Base-by-base conservation (phyloP, 495 filamentous ascomycete genomes). In the Daldinia bambusicola region DNA sequence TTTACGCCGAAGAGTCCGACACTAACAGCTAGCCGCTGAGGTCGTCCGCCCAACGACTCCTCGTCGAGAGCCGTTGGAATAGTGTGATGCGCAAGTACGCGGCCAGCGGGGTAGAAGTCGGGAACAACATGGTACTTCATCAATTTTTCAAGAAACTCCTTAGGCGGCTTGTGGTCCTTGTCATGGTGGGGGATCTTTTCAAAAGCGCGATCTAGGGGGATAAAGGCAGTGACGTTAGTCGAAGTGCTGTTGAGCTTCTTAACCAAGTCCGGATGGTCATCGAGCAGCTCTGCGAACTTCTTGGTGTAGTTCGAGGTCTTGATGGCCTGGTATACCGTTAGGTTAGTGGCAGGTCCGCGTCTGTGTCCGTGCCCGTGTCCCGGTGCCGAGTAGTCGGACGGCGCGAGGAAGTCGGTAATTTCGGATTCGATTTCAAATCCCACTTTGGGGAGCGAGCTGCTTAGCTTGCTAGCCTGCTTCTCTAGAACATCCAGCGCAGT, bases 261-360 rank as follows among this genome's bases (percentile, higher is more conserved):
- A 38, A 93, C 88, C 16, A 98, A 81, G 30, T 94, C 88, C 6
- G 85, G 80, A 77, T 90, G 87, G 63, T 91, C 83, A 60, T 90
- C 84, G 78, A 97, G 84, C 36, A 95, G 82, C 67, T 89, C 83
- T 20, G 90, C 89, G 45, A 97, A 88, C 76, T 88, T 92, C 37
- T 86, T 89, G 20, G 91, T 93, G 80, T 93, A 87, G 66, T 91
- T 91, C 81, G 84, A 90, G 53, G 86, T 82, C 12, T 83, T 78
- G 77, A 98, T 92, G 26, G 93, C 79, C 67, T 97, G 82, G 79
- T 92, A 97, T 57, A 96, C 83, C 34, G 92, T 96, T 38, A 70
- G 22, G 75, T 94, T 91, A n/a, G 84, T 78, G 56, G 32, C 60
- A 68, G 73, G 71, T 63, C 70, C 68, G 45, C 70, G 30, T 7